Percentiles rank a stretch among this genome's conserved stretches.
Conservation (phyloP, 2,329 filamentous ascomycete genomes). For the Arthrinium phaeospermum region DNA sequence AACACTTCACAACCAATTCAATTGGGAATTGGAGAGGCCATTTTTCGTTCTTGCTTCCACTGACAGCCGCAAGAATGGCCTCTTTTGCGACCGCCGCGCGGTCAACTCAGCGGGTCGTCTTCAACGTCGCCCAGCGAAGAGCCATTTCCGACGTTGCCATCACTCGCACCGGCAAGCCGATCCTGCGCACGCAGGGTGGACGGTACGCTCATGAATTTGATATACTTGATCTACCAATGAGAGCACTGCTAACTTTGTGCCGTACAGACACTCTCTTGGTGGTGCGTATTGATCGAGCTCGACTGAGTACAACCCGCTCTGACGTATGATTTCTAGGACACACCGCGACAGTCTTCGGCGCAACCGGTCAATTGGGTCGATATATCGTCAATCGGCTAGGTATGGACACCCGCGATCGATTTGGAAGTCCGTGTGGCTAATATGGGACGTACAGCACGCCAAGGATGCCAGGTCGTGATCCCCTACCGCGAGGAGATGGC, state of each 20-base stretch:
- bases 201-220: constrained; percentile 62
- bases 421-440: neutral
- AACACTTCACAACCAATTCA: constrained; percentile 26
- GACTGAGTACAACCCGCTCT: constrained; percentile 1
- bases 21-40: constrained; percentile 38
- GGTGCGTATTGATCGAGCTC: constrained; percentile 57
- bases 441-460: constrained; percentile 65
- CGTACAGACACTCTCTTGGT: constrained; percentile 78
- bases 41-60: constrained; percentile 39
- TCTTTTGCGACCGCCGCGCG: constrained; percentile 62
- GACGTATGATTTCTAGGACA: constrained; percentile 65
- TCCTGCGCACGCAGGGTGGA: constrained; percentile 86
- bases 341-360: constrained; percentile 96
- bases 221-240: constrained; percentile 30
- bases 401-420: constrained; percentile 33
- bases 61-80: constrained; percentile 51
- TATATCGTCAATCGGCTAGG: constrained; percentile 97
- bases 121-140: constrained; percentile 56
- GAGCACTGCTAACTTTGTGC: constrained; percentile 23
- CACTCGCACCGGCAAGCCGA: constrained; percentile 94
- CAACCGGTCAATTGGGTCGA: constrained; percentile 91
- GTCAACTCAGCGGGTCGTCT: constrained; percentile 54
- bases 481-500: constrained; percentile 97
- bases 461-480: constrained; percentile 92
- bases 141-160: constrained; percentile 84